Conservation (phyloP, 768 basidiomycete genomes). For the Aureoboletus auriporus region DNA sequence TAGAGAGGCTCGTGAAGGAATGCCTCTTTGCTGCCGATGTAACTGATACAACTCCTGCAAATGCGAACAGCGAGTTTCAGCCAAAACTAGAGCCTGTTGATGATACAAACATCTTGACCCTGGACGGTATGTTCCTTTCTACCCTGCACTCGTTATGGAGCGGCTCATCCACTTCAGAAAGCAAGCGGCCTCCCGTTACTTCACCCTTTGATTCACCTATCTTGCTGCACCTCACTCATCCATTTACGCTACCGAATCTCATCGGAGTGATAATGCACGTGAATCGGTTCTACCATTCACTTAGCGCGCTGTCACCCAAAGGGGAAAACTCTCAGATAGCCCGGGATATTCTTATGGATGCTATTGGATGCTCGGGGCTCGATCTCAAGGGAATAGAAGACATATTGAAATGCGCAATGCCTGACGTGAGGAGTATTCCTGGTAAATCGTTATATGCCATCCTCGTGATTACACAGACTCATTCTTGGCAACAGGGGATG, state of each 20-base stretch:
- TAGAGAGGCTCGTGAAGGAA: constrained; percentile 59
- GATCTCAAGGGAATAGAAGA: constrained; percentile 50
- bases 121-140: constrained; percentile 21
- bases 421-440: constrained; percentile 19
- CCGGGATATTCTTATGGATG: constrained; percentile 56
- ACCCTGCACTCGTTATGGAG: constrained; percentile 40
- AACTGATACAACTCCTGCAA: constrained; percentile 8
- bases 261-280: constrained; percentile 50
- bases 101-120: constrained; percentile 19
- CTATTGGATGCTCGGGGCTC: constrained; percentile 62
- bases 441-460: constrained; percentile 18
- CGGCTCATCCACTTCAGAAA: constrained; percentile 24
- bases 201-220: constrained; percentile 34
- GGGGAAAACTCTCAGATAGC: constrained; percentile 64
- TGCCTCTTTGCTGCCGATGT: constrained; percentile 36
- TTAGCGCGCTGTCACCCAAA: constrained; percentile 50
- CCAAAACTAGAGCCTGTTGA: constrained; percentile 28
- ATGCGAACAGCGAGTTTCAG: constrained; percentile 5
- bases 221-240: constrained; percentile 61
- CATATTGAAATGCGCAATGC: constrained; percentile 38
- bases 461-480: not conserved
- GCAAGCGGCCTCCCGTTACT: constrained; percentile 7
- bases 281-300: constrained; percentile 50
- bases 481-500: constrained; percentile 37
- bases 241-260: constrained; percentile 52